Evolutionary conservation across 2,329 filamentous ascomycete species (phyloP).

Genomic region (Xylariaceae sp.): DNA sequence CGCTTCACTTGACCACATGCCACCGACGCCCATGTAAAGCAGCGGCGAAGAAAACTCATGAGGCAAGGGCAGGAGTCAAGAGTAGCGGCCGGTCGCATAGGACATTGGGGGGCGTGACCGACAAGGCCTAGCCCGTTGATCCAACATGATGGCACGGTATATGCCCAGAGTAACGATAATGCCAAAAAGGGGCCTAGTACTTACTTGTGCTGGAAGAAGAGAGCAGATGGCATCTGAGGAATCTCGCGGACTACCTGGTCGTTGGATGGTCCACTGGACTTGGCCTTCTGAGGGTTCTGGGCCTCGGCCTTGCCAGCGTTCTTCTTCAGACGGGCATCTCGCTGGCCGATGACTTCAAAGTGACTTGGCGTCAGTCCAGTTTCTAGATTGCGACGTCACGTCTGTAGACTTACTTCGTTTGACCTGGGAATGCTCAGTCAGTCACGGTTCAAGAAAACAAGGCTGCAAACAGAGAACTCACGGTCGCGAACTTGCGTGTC

Average conservation of each 20-base stretch:
- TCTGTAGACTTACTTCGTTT: conserved; percentile 25
- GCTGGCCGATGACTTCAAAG: conserved; percentile 61
- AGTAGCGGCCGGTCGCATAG: too few relatives aligned
- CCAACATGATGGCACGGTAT: background rate
- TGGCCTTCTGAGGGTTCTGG: conserved; percentile 53
- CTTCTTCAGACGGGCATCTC: conserved; percentile 75
- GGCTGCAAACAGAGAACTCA: background rate
- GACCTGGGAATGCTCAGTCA: conserved; percentile 21
- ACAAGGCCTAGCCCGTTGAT: background rate
- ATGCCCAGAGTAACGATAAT: background rate
- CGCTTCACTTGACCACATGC: too few relatives aligned
- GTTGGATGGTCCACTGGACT: conserved; percentile 42
- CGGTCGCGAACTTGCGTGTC: conserved; percentile 20
- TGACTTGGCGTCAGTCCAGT: conserved; percentile 1
- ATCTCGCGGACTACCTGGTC: conserved; percentile 67
- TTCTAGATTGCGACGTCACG: background rate
- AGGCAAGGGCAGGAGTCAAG: too few relatives aligned
- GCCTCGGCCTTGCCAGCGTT: conserved; percentile 65
- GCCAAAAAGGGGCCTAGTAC: background rate
- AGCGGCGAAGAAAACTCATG: too few relatives aligned
- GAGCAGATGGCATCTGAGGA: conserved; percentile 72
- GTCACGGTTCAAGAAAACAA: conserved; percentile 26
- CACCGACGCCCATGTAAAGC: too few relatives aligned
- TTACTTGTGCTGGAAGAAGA: conserved; percentile 71
- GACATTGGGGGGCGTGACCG: background rate